A percentile compares a stretch with the other conserved stretches of the same genome.
phyloP scores from a whole-genome alignment of 345 rosid genomes.

The Fremontodendron californicum region DNA sequence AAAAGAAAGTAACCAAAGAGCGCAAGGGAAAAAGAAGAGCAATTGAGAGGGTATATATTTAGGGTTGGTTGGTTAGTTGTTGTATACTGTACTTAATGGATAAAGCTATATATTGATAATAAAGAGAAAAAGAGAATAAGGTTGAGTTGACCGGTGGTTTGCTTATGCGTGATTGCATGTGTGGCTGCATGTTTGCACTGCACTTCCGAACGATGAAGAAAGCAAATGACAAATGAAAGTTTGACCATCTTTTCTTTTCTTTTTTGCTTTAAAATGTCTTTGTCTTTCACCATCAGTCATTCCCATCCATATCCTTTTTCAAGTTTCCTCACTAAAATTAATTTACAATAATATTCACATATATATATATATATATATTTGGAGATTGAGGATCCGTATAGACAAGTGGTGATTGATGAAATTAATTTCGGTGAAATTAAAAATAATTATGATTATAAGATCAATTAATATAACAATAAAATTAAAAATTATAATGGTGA shows the following conservation, averaged over 20 bases:
- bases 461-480: no score
- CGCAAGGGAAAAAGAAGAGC: not conserved
- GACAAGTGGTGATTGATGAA: not conserved
- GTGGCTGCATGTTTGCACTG: not conserved
- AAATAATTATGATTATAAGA: no score
- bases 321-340: not conserved
- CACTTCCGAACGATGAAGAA: not conserved
- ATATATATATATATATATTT: no score
- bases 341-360: no score
- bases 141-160: conserved; percentile 57
- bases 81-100: not conserved
- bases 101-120: no score
- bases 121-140: not conserved
- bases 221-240: not conserved
- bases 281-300: conserved; percentile 3
- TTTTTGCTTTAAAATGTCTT: not conserved
- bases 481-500: no score
- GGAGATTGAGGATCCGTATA: no score
- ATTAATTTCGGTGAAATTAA: no score
- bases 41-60: conserved; percentile 1
- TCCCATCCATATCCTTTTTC: not conserved
- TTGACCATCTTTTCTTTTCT: not conserved
- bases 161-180: conserved; percentile 22
- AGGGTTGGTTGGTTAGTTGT: not conserved
- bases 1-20: not conserved